These are phyloP conservation scores for Barnettozyma botsteinii DNA, from an alignment of 805 yeast genomes.

Conservation along the genomic window DNA sequence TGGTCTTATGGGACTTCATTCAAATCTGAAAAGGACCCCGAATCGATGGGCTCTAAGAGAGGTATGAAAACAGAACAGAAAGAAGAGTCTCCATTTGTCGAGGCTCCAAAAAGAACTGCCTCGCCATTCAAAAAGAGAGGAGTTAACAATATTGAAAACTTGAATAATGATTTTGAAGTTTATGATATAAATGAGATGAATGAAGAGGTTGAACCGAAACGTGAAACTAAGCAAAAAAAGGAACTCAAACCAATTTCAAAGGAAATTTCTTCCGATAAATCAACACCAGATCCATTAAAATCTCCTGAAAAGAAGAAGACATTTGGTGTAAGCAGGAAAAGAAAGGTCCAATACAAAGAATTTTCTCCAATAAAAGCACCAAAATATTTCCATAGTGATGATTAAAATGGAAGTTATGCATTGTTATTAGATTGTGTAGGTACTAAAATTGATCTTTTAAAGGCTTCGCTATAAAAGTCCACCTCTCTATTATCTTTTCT, in stretches of 20 bases:
- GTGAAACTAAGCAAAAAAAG: neutral
- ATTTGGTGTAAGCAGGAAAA: conserved; percentile 23
- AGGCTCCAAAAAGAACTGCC: conserved; percentile 1
- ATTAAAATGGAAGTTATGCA: conserved; percentile 1
- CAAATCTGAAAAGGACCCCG: conserved; percentile 1
- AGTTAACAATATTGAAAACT: conserved; percentile 9
- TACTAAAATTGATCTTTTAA: neutral
- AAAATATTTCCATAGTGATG: conserved; percentile 16
- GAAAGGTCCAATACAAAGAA: conserved; percentile 15
- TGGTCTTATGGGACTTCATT: conserved; percentile 17
- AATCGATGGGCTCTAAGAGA: neutral
- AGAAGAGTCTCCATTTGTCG: conserved; percentile 1
- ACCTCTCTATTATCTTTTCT: conserved; percentile 27
- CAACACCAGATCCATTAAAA: conserved; percentile 3
- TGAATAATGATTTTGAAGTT: conserved; percentile 15
- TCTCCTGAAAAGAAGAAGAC: conserved; percentile 10
- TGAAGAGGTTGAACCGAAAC: neutral
- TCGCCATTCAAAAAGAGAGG: conserved; percentile 11
- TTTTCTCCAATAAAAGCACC: conserved; percentile 24
- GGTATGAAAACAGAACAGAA: neutral
- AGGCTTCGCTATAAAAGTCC: conserved; percentile 24
- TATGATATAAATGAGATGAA: conserved; percentile 11
- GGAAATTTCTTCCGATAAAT: neutral
- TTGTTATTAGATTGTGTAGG: neutral
- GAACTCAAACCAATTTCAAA: neutral